These are phyloP conservation scores for Flammula alnicola DNA, from an alignment of 1,284 basidiomycete species.

Conservation along the genomic window DNA sequence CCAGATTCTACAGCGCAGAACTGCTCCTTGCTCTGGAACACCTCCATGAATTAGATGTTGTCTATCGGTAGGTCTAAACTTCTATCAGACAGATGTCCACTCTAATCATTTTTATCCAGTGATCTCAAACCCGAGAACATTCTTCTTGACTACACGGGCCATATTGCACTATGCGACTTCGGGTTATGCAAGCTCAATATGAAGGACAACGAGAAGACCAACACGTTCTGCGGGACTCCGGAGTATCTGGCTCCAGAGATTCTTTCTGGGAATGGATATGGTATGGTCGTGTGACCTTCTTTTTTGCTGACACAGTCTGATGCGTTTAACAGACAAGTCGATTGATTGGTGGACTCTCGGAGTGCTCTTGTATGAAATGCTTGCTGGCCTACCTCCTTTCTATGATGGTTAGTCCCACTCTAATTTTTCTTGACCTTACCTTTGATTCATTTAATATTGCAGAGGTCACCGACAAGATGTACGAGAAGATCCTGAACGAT, in stretches of 20 bases:
- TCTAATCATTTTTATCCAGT: constrained; percentile 36
- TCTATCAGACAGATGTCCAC: neutral
- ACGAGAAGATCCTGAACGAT: constrained; percentile 95
- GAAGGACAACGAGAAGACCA: constrained; percentile 96
- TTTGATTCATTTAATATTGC: constrained; percentile 13
- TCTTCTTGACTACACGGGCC: constrained; percentile 94
- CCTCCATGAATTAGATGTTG: constrained; percentile 94
- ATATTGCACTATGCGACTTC: constrained; percentile 99
- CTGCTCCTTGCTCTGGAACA: constrained; percentile 94
- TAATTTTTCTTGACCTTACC: neutral
- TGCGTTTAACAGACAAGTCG: constrained; percentile 73
- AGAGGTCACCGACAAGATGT: constrained; percentile 96
- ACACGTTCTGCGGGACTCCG: constrained; percentile 98
- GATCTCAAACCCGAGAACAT: constrained; percentile 99
- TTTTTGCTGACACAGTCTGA: constrained; percentile 3
- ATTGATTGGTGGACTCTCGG: constrained; percentile 99
- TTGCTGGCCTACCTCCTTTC: constrained; percentile 92
- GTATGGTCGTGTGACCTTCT: constrained; percentile 36
- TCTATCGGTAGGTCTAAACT: constrained; percentile 75
- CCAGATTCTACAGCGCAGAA: constrained; percentile 92
- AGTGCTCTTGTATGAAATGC: constrained; percentile 97
- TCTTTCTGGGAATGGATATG: constrained; percentile 93
- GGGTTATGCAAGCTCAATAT: constrained; percentile 98
- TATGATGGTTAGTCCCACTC: constrained; percentile 75
- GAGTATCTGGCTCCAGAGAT: constrained; percentile 97